A percentile compares a stretch with the other conserved stretches of the same genome.
These are phyloP conservation scores for Peniophora sp. DNA, from an alignment of 1,284 basidiomycete species.

Conservation along the genomic window DNA sequence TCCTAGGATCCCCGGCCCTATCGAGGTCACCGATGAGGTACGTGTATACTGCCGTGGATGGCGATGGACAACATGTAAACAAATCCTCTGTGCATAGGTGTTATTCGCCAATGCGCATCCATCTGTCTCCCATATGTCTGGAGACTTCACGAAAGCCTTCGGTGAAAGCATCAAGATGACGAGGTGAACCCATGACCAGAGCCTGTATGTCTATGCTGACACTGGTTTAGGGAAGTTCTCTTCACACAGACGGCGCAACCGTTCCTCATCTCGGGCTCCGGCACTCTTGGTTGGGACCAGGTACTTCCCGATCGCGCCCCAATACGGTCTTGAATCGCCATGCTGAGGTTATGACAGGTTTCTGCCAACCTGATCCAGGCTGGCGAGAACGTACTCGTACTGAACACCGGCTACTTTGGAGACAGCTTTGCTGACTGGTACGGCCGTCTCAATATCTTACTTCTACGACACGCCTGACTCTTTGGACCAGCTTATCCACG, in stretches of 20 bases:
- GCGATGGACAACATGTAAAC: neutral
- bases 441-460: neutral
- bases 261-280: slow-evolving; percentile 87
- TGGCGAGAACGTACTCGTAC: slow-evolving; percentile 75
- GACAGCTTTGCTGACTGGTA: slow-evolving; percentile 81
- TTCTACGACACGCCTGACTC: neutral
- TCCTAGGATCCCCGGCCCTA: slow-evolving; percentile 71
- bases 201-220: slow-evolving; percentile 1
- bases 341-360: slow-evolving; percentile 34
- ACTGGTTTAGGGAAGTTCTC: slow-evolving; percentile 53
- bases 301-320: slow-evolving; percentile 22
- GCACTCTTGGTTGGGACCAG: slow-evolving; percentile 94
- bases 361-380: slow-evolving; percentile 78
- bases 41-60: slow-evolving; percentile 8
- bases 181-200: slow-evolving; percentile 29
- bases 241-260: slow-evolving; percentile 76
- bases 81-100: slow-evolving; percentile 36
- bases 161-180: slow-evolving; percentile 89
- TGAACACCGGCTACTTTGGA: slow-evolving; percentile 87
- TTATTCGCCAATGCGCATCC: slow-evolving; percentile 83
- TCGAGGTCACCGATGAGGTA: slow-evolving; percentile 77
- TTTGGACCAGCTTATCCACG: slow-evolving; percentile 54
- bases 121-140: slow-evolving; percentile 85
- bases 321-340: neutral
- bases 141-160: slow-evolving; percentile 86